Conservation (phyloP, 148 eudicot species). For the Rheum nobile region DNA sequence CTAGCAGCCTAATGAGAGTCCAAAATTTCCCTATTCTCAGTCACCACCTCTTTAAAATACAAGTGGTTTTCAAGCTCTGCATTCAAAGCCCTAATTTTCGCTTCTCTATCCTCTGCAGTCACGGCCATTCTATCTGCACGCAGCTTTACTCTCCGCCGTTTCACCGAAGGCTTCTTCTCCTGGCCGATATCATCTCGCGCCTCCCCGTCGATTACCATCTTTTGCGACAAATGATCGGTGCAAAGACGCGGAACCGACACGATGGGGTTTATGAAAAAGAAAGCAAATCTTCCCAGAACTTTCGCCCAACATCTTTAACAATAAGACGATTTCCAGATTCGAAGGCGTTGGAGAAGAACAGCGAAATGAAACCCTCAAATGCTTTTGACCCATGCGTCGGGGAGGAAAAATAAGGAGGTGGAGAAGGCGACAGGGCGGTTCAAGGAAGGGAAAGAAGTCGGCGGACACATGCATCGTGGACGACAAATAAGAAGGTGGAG, state of each 20-base stretch:
- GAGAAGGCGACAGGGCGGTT: too few relatives aligned
- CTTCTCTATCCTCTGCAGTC: slow-evolving; percentile 32
- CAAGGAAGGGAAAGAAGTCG: too few relatives aligned
- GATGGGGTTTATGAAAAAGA: too few relatives aligned
- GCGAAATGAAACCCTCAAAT: neutral
- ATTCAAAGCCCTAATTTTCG: slow-evolving; percentile 15
- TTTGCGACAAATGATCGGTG: slow-evolving; percentile 25
- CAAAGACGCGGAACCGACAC: neutral
- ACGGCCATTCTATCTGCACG: slow-evolving; percentile 1
- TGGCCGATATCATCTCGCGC: neutral
- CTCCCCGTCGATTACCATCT: slow-evolving; percentile 19
- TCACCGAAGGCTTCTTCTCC: slow-evolving; percentile 24
- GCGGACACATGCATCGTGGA: too few relatives aligned
- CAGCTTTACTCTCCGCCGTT: slow-evolving; percentile 39
- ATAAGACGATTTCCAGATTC: neutral
- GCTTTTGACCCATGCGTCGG: neutral
- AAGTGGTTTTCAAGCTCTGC: slow-evolving; percentile 39
- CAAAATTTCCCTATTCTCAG: slow-evolving; percentile 14
- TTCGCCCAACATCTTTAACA: too few relatives aligned
- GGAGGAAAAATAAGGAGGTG: too few relatives aligned
- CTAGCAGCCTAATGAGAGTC: slow-evolving; percentile 14
- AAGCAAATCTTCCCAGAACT: too few relatives aligned
- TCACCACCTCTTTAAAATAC: slow-evolving; percentile 36
- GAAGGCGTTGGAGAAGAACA: neutral
- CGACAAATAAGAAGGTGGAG: too few relatives aligned